Evolutionary conservation across 345 rosid genomes (phyloP), one percentile per base, ranked within the genome.

Genomic region (Arabis hirsuta): DNA sequence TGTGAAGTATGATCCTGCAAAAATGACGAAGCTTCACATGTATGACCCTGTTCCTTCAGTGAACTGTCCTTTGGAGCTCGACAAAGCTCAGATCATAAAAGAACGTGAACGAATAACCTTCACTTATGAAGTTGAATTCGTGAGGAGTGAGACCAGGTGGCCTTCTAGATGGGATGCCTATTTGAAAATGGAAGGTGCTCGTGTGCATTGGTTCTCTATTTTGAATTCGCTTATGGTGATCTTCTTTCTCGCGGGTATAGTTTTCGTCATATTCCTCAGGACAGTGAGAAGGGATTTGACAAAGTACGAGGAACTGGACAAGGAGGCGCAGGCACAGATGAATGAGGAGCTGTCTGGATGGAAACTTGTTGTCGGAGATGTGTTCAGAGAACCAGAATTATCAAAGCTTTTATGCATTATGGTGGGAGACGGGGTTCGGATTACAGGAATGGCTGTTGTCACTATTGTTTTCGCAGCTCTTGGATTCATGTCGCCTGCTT

Each of bases 161-260:
- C 92, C 92, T 62, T 89, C 96, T 9, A 83, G 96, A 38, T 89
- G 96, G 96, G 96, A 89, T 87, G 92, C 90, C 46, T 90, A 90
- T 78, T 74, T 90, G 84, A 90, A 84, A 75, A 87, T 90, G 92
- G 92, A 87, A 82, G 96, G 96, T 78, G 89, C 90, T 46, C 88
- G 92, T 31, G 91, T 90, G 54, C 96, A 86, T 75, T 90, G 96
- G 96, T 89, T 89, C 76, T 89, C 96, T 5, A 87, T 89, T 72
- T 73, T 89, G 22, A 89, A 89, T 73, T 89, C 96, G 1, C 90
- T 89, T 55, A 82, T 87, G 92, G 92, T 87, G 66, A 85, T 89
- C 57, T 77, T 86, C 74, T 87, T 89, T 79, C 78, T 89, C 3
- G 92, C 92, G 46, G 96, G 92, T 62, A 84, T 89, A 58, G 90